Conservation (phyloP, 2,329 filamentous ascomycete species). For the Didymella keratinophila region DNA sequence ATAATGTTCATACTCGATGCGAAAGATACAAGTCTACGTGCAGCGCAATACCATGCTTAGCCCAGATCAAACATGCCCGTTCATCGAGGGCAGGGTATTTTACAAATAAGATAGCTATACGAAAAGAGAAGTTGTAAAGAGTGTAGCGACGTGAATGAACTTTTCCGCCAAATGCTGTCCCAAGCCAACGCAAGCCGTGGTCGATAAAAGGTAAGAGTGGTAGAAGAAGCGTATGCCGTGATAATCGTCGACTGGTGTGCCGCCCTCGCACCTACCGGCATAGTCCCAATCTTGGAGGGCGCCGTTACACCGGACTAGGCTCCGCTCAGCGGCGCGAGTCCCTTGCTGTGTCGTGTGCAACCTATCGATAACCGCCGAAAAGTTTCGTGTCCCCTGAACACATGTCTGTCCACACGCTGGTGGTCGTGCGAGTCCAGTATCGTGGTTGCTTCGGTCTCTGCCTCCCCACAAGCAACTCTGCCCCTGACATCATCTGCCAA, state of each 20-base stretch:
- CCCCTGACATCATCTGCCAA: not conserved
- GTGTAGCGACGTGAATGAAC: slow-evolving; percentile 15
- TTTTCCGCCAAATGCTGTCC: slow-evolving; percentile 12
- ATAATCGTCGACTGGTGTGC: slow-evolving; percentile 12
- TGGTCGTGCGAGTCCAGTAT: slow-evolving; percentile 5
- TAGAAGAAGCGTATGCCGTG: slow-evolving; percentile 16
- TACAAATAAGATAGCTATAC: slow-evolving; percentile 8
- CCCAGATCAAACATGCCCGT: slow-evolving; percentile 5
- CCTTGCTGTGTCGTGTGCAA: slow-evolving; percentile 12
- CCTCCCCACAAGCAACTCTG: slow-evolving; percentile 2
- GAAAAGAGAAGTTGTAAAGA: slow-evolving; percentile 12
- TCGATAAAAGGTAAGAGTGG: slow-evolving; percentile 1
- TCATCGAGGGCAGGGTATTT: slow-evolving; percentile 17
- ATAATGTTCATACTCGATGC: slow-evolving; percentile 8
- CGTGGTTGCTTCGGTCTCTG: slow-evolving; percentile 5
- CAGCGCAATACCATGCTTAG: slow-evolving; percentile 3
- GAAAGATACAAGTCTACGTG: slow-evolving; percentile 4
- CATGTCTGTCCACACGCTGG: slow-evolving; percentile 13
- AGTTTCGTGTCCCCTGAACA: slow-evolving; percentile 7
- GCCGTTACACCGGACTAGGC: slow-evolving; percentile 7
- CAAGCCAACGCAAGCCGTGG: not conserved
- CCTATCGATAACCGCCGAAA: slow-evolving; percentile 7
- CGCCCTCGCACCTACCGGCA: slow-evolving; percentile 5
- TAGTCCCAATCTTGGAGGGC: not conserved
- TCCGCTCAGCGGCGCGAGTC: slow-evolving; percentile 1